Percentiles rank a stretch among this genome's conserved stretches.
These are phyloP conservation scores for Dinochytrium kinnereticum DNA, from an alignment of 371 early-diverging fungal genomes.

Conservation along the genomic window DNA sequence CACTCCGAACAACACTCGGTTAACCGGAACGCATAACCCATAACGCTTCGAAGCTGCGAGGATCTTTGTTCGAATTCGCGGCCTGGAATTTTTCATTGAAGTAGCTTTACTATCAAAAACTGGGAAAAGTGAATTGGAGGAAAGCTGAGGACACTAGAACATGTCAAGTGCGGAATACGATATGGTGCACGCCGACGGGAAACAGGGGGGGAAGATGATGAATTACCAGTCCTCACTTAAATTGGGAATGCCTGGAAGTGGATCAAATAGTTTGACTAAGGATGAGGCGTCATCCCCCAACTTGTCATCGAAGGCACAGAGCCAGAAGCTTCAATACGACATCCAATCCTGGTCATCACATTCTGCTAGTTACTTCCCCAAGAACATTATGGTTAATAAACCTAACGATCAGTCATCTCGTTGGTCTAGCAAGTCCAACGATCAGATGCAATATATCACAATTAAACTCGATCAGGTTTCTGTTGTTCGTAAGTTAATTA, in stretches of 20 bases:
- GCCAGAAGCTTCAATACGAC: slow-evolving; percentile 38
- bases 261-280: neutral
- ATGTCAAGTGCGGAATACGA: neutral
- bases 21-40: too few species aligned
- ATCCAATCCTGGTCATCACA: slow-evolving; percentile 65
- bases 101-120: too few species aligned
- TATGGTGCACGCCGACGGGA: neutral
- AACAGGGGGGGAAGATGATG: neutral
- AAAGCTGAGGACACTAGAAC: too few species aligned
- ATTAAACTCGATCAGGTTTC: slow-evolving; percentile 73
- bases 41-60: too few species aligned
- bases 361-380: slow-evolving; percentile 77
- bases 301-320: neutral
- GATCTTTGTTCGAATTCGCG: too few species aligned
- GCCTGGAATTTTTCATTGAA: too few species aligned
- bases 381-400: slow-evolving; percentile 73
- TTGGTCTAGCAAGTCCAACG: slow-evolving; percentile 84
- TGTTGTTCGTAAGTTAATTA: slow-evolving; percentile 67
- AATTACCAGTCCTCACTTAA: neutral
- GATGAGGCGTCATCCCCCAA: neutral
- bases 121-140: too few species aligned
- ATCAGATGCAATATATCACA: slow-evolving; percentile 81
- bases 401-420: slow-evolving; percentile 80
- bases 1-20: too few species aligned
- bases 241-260: neutral